phyloP scores from a whole-genome alignment of 2,329 filamentous ascomycete species.

The Amesomyces nigricolor region DNA sequence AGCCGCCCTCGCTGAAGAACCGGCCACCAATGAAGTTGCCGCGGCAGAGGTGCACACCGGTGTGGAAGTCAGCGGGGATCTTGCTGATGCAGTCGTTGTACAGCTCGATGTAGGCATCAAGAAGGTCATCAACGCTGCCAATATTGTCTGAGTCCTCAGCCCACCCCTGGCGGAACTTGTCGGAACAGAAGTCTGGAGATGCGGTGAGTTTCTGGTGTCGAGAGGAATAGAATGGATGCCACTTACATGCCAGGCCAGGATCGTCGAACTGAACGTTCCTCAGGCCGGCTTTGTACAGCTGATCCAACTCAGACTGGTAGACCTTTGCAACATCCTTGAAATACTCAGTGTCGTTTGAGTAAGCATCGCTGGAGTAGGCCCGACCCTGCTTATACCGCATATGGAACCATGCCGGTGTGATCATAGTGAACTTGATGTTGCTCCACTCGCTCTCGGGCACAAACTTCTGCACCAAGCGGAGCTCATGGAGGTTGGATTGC shows the following conservation, averaged over 20 bases:
- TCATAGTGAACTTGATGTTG: conserved; percentile 50
- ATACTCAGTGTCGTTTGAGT: conserved; percentile 54
- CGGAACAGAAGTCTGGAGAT: conserved; percentile 61
- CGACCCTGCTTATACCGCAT: conserved; percentile 49
- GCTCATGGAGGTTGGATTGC: conserved; percentile 45
- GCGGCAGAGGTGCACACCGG: conserved; percentile 70
- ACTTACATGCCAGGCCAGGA: conserved; percentile 60
- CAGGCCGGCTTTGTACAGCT: conserved; percentile 57
- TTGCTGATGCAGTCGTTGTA: conserved; percentile 67
- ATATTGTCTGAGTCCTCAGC: conserved; percentile 61
- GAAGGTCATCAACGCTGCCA: conserved; percentile 61
- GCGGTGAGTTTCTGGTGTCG: conserved; percentile 5
- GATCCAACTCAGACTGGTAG: conserved; percentile 57
- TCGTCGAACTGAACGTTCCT: conserved; percentile 65
- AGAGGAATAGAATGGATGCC: background rate
- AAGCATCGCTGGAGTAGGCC: conserved; percentile 53
- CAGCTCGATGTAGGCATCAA: conserved; percentile 69
- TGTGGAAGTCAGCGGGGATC: conserved; percentile 63
- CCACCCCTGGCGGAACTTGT: conserved; percentile 67
- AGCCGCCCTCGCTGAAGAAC: conserved; percentile 61
- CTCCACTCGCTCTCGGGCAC: conserved; percentile 44
- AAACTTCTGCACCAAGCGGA: conserved; percentile 41
- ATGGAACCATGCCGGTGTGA: conserved; percentile 51
- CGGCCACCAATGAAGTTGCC: conserved; percentile 62
- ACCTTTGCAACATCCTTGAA: conserved; percentile 61